Evolutionary conservation across 202 grass and related monocot genomes (phyloP), one percentile per base, ranked within the genome.

Genomic region (Carex arenaria): DNA sequence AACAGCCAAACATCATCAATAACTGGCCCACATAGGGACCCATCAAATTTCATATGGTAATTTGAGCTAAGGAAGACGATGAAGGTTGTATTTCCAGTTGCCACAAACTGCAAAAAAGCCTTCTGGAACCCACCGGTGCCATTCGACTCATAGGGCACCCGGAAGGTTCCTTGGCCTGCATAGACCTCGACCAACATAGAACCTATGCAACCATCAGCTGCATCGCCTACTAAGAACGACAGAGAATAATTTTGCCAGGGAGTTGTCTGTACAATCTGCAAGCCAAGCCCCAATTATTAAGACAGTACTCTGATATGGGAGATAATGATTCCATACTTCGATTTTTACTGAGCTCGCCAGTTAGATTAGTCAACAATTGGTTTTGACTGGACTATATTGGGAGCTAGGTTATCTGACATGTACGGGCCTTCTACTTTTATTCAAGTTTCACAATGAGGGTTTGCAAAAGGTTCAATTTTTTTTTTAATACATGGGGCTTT

Each of bases 201-300:
- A 7, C 59, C 90, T 3, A 2, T n/a, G 85, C 94, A 97, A 42
- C 86, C 90, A 82, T 94, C 23, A 3, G 9, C 86, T 0, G 83
- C 90, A 85, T 94, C 94, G 34, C 91, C 91, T 49, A 92, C 86
- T 0, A 71, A 87, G 85, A 97, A 94, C 7, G 83, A 64, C n/a
- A 97, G 72, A 73, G 38, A 38, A 90, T 97, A 97, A 2, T 17
- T 12, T 49, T 76, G 10, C 40, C 87, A 85, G 3, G 85, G 78
- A 62, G 43, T 53, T 8, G 92, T 97, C 2, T 19, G 18, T 36
- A 60, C 87, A 82, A 89, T 85, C 64, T 93, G 91, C 86, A 82
- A 71, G 34, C 10, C 31, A 71, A 71, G 9, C 9, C 34, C 36
- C 40, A 20, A 20, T 43, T 71, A 71, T 45, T 57, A 45, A 10